Evolutionary conservation across 306 rosid genomes (phyloP).

Genomic region (Cucurbita moschata): DNA sequence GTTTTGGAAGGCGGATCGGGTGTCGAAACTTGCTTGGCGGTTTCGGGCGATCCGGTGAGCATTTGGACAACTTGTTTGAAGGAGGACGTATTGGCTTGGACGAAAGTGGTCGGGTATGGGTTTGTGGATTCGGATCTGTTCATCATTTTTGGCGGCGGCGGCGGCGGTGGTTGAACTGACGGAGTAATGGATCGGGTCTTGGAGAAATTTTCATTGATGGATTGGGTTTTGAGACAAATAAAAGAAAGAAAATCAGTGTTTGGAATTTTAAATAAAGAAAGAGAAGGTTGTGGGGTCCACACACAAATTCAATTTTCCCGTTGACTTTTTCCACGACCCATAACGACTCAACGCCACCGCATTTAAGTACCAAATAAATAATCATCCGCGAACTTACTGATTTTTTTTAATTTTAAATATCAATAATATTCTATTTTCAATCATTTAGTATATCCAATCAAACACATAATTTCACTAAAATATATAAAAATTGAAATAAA

Average conservation of each 20-base stretch:
- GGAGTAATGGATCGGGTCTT: constrained; percentile 12
- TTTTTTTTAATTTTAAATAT: neutral
- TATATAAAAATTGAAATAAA: neutral
- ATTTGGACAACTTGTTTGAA: constrained; percentile 95
- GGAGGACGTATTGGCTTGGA: constrained; percentile 76
- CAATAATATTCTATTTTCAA: neutral
- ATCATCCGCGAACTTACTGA: neutral
- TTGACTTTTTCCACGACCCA: neutral
- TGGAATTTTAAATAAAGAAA: constrained; percentile 1
- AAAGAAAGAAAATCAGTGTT: neutral
- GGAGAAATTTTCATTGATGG: constrained; percentile 22
- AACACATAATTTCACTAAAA: neutral
- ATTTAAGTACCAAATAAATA: neutral
- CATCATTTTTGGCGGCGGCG: constrained; percentile 27
- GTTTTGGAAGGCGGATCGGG: constrained; percentile 12
- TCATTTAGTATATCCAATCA: neutral
- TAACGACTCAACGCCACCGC: neutral
- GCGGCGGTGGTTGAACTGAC: constrained; percentile 11
- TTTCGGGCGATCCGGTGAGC: constrained; percentile 91
- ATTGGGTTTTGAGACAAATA: too few relatives aligned
- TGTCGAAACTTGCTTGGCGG: constrained; percentile 33
- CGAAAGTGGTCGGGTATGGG: constrained; percentile 95
- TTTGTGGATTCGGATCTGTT: constrained; percentile 74
- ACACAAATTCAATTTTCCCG: neutral
- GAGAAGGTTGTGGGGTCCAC: neutral